Percentiles rank a stretch among this genome's conserved stretches.
Conservation (phyloP, 331 rosid genomes). For the Malus hybrid region DNA sequence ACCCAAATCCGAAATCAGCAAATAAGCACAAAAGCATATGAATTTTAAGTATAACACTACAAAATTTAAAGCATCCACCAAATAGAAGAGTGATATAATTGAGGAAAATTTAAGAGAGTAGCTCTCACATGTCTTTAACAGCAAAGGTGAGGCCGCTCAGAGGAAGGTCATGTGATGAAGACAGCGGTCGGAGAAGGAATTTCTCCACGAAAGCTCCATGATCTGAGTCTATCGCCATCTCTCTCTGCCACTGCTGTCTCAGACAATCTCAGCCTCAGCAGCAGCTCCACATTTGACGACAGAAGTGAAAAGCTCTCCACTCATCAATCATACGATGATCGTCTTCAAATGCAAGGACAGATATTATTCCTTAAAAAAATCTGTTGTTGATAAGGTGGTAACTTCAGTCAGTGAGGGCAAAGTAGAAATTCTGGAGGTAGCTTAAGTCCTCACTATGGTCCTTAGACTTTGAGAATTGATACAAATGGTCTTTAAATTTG, state of each 20-base stretch:
- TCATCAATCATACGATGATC: no score
- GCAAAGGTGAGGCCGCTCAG: slow-evolving; percentile 73
- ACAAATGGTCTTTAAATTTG: no score
- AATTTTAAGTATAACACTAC: not conserved
- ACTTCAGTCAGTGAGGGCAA: no score
- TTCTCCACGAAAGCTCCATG: slow-evolving; percentile 71
- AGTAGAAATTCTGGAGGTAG: no score
- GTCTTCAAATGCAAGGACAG: no score
- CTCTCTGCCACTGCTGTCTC: not conserved
- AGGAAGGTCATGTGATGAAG: slow-evolving; percentile 44
- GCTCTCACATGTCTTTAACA: slow-evolving; percentile 74
- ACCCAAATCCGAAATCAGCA: not conserved
- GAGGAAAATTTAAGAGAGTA: not conserved
- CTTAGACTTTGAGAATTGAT: no score
- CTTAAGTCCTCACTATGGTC: no score
- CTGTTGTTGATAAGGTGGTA: no score
- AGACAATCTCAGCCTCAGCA: not conserved
- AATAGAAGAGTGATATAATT: not conserved
- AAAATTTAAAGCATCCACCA: not conserved
- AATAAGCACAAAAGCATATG: not conserved
- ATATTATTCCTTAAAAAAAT: no score
- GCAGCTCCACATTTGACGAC: not conserved
- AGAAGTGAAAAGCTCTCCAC: no score
- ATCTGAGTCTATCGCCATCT: slow-evolving; percentile 43
- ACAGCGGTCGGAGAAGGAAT: slow-evolving; percentile 46